phyloP scores from a whole-genome alignment of 2,329 filamentous ascomycete genomes.

The Mariannaea elegans region DNA sequence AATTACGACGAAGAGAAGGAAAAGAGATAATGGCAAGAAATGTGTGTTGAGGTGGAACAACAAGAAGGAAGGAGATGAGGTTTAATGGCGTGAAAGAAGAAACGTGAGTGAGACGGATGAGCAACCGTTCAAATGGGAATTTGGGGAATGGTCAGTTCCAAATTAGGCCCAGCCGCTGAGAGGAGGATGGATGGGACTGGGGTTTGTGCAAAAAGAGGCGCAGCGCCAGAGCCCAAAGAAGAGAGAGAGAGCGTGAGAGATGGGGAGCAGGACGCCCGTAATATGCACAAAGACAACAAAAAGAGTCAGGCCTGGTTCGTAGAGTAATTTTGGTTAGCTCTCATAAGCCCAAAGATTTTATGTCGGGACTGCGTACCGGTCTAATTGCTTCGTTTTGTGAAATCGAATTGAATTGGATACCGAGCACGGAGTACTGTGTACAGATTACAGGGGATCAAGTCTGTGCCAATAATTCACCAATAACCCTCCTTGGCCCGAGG shows the following conservation, averaged over 20 bases:
- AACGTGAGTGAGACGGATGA: constrained; percentile 12
- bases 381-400: neutral
- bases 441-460: neutral
- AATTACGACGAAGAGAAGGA: constrained; percentile 1
- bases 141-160: constrained; percentile 20
- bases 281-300: neutral
- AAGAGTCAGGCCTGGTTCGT: neutral
- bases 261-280: constrained; percentile 1
- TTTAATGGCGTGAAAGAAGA: constrained; percentile 11
- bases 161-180: constrained; percentile 21
- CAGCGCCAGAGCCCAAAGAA: constrained; percentile 13
- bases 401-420: neutral
- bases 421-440: too few species aligned
- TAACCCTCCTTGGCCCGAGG: neutral
- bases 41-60: neutral
- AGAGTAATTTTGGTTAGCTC: neutral
- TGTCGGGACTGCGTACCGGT: neutral
- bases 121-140: constrained; percentile 14
- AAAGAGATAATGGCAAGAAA: constrained; percentile 3
- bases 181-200: constrained; percentile 7
- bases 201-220: constrained; percentile 11
- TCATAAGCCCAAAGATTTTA: neutral
- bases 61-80: neutral
- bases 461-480: constrained; percentile 16
- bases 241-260: constrained; percentile 2